These are phyloP conservation scores for Chlorella sp. DNA, from an alignment of 139 green algal genomes.

Conservation along the genomic window DNA sequence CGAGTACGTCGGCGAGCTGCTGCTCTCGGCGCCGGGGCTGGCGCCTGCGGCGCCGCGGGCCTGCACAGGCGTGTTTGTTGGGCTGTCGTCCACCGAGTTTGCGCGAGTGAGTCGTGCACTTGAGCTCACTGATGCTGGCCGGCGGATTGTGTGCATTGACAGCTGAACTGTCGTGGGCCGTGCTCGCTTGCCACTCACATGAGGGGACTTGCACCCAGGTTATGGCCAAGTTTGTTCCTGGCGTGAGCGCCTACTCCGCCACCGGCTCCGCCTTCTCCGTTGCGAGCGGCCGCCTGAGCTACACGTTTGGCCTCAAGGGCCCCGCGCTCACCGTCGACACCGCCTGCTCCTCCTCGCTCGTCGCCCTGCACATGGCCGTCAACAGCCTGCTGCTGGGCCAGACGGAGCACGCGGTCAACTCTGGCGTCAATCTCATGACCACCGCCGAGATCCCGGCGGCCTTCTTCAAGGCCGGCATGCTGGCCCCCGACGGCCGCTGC, in stretches of 20 bases:
- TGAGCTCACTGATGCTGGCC: no score
- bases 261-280: conserved; percentile 65
- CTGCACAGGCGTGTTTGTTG: conserved; percentile 73
- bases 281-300: conserved; percentile 79
- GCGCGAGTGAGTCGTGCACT: conserved; percentile 23
- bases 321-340: conserved; percentile 82
- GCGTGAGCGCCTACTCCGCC: conserved; percentile 33
- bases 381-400: conserved; percentile 28
- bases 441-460: conserved; percentile 37
- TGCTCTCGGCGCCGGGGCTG: conserved; percentile 15
- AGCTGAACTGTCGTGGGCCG: no score
- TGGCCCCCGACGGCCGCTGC: conserved; percentile 50
- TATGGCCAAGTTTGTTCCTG: conserved; percentile 25
- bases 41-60: not conserved
- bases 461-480: conserved; percentile 58
- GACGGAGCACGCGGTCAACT: conserved; percentile 9
- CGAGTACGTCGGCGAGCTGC: conserved; percentile 46
- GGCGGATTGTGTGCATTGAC: no score
- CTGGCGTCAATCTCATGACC: conserved; percentile 46
- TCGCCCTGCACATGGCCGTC: conserved; percentile 45
- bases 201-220: no score
- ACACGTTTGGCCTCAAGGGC: conserved; percentile 67
- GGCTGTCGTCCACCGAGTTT: conserved; percentile 46
- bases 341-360: conserved; percentile 82
- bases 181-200: no score